phyloP scores from a whole-genome alignment of 345 rosid genomes.

The Citrus hindsii region DNA sequence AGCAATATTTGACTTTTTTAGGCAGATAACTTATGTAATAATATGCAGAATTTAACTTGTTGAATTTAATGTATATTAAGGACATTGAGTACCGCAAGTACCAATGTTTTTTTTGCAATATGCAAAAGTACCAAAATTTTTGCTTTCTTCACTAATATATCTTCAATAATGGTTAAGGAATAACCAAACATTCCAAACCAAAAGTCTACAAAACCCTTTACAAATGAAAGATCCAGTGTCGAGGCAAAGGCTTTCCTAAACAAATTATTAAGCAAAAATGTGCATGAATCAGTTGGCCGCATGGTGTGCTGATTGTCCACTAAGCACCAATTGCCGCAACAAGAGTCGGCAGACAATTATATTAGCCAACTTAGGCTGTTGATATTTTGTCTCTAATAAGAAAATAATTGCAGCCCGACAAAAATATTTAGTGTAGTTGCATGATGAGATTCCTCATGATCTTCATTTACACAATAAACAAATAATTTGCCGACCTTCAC shows the following conservation, averaged over 20 bases:
- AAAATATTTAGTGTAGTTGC: constrained; percentile 9
- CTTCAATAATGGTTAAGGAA: not conserved
- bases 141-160: not conserved
- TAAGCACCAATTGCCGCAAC: constrained; percentile 1
- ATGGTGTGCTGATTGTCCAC: constrained; percentile 17
- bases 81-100: too few relatives aligned
- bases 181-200: not conserved
- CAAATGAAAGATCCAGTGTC: not conserved
- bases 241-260: not conserved
- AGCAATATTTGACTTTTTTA: not conserved
- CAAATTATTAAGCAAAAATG: not conserved
- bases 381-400: constrained; percentile 19
- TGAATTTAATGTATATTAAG: too few relatives aligned
- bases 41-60: too few relatives aligned
- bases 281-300: not conserved
- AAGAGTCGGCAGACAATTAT: constrained; percentile 12
- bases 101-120: too few relatives aligned
- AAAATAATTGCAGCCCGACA: constrained; percentile 4
- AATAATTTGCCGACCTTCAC: constrained; percentile 26
- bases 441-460: constrained; percentile 31
- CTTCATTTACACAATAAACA: constrained; percentile 6
- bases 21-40: not conserved
- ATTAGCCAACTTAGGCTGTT: not conserved
- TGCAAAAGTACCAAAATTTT: not conserved
- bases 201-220: not conserved